A percentile compares a stretch with the other conserved stretches of the same genome.
phyloP scores from a whole-genome alignment of 108 stramenopile species.

The Skeletonema marinoi region DNA sequence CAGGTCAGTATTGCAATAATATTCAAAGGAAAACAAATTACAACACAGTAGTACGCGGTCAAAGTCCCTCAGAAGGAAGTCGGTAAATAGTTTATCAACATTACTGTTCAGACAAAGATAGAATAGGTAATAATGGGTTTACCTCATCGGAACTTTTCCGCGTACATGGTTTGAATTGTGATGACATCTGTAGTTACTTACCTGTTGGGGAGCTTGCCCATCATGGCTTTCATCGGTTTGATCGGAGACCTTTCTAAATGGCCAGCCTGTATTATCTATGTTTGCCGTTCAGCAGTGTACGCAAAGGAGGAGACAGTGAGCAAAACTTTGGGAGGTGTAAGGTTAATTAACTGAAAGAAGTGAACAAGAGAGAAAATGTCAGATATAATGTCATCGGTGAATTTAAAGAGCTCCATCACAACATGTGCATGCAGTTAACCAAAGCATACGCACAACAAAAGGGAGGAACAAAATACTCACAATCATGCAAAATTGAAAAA shows the following conservation, averaged over 20 bases:
- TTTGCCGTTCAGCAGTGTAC: neutral
- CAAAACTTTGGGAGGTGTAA: neutral
- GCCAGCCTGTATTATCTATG: neutral
- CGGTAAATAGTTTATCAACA: constrained; percentile 28
- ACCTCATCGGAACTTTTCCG: constrained; percentile 5
- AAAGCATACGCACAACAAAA: neutral
- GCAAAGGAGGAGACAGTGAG: neutral
- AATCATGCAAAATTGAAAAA: constrained; percentile 5
- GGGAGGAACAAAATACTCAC: neutral
- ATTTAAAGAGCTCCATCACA: neutral
- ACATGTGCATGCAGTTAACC: too few species aligned
- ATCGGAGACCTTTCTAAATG: neutral
- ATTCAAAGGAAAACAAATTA: neutral
- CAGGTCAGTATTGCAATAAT: neutral
- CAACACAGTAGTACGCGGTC: neutral
- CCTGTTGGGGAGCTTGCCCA: neutral
- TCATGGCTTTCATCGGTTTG: neutral
- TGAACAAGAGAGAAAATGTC: neutral
- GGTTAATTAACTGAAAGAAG: neutral
- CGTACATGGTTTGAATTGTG: neutral
- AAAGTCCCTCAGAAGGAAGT: constrained; percentile 29
- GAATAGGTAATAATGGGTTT: constrained; percentile 23
- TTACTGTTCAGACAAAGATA: constrained; percentile 13
- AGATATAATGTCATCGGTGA: neutral
- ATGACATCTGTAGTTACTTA: neutral